These are phyloP conservation scores for Penicillium odoratum DNA, from an alignment of 495 filamentous ascomycete species.

Conservation along the genomic window DNA sequence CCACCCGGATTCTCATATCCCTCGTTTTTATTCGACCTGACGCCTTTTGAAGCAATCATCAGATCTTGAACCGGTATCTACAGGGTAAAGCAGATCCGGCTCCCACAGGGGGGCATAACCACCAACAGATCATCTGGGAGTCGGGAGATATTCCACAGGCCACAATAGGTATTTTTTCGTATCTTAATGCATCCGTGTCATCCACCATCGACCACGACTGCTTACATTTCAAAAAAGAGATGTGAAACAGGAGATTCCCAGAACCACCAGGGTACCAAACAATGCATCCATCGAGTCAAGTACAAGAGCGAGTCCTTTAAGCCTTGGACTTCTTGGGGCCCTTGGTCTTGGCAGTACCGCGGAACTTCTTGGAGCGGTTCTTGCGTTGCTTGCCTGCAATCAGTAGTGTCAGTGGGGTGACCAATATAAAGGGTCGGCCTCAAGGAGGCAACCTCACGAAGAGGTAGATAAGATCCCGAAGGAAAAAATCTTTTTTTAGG, in stretches of 20 bases:
- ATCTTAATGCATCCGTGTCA: constrained; percentile 13
- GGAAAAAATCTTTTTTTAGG: neutral
- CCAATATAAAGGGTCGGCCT: constrained; percentile 3
- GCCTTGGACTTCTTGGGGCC: constrained; percentile 71
- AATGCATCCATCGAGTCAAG: constrained; percentile 23
- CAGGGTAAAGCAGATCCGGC: constrained; percentile 4
- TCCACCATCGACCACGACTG: constrained; percentile 25
- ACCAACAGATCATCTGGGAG: constrained; percentile 5
- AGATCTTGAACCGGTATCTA: constrained; percentile 18
- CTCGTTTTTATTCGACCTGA: constrained; percentile 26
- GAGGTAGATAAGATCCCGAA: neutral
- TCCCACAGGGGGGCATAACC: constrained; percentile 13
- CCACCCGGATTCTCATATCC: constrained; percentile 34
- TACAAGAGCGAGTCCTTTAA: constrained; percentile 35
- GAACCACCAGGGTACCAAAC: constrained; percentile 31
- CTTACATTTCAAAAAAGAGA: constrained; percentile 11
- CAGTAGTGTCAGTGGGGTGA: constrained; percentile 13
- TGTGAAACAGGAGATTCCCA: constrained; percentile 18
- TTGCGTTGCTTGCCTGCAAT: constrained; percentile 98
- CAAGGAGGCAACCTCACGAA: constrained; percentile 1
- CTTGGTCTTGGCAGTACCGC: constrained; percentile 90
- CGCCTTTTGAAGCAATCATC: constrained; percentile 29
- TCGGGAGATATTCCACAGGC: constrained; percentile 13
- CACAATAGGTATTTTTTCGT: constrained; percentile 10
- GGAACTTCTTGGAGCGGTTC: constrained; percentile 98